A percentile compares a stretch with the other conserved stretches of the same genome.
Conservation (phyloP, 768 basidiomycete species). For the Austroboletus festivus region DNA sequence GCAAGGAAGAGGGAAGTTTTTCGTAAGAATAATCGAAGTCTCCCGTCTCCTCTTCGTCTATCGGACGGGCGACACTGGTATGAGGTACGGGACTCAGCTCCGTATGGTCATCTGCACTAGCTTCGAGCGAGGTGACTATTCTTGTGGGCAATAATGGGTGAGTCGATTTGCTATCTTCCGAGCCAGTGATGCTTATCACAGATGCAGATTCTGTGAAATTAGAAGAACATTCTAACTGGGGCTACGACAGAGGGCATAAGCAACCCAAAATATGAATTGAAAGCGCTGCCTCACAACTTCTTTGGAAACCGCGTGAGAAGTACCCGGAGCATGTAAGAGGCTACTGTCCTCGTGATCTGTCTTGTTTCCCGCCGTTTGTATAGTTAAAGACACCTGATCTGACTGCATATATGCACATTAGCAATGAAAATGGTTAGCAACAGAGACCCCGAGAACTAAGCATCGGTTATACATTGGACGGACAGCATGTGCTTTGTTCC, state of each 20-base stretch:
- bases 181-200: not conserved
- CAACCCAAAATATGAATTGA: not conserved
- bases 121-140: not conserved
- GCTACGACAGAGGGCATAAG: conserved; percentile 8
- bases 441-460: too few relatives aligned
- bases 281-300: conserved; percentile 13
- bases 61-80: not conserved
- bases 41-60: conserved; percentile 4
- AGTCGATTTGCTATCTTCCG: not conserved
- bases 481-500: not conserved
- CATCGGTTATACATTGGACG: too few relatives aligned
- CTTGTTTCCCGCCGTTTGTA: not conserved
- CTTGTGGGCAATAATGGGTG: not conserved
- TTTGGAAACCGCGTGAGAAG: not conserved
- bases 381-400: not conserved
- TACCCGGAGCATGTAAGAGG: not conserved
- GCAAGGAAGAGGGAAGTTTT: conserved; percentile 20
- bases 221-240: not conserved
- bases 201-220: not conserved
- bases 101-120: not conserved
- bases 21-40: conserved; percentile 6
- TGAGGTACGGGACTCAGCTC: not conserved
- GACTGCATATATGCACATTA: not conserved
- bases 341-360: not conserved
- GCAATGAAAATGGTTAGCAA: not conserved